A percentile compares a stretch with the other conserved stretches of the same genome.
Conservation (phyloP, 2,329 filamentous ascomycete genomes). For the Pestalotiopsis sp. region DNA sequence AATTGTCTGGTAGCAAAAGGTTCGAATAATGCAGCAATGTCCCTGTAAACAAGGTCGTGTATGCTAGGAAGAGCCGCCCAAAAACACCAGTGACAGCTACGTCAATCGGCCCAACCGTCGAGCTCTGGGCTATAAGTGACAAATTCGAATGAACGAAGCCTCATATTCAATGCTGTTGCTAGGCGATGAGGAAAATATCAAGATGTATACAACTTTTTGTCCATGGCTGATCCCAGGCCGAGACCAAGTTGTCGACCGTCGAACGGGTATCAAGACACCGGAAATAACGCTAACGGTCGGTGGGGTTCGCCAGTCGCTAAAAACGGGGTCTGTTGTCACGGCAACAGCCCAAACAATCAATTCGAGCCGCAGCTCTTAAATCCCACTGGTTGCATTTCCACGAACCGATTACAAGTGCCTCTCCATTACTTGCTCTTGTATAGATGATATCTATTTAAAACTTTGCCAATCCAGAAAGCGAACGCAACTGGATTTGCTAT, state of each 20-base stretch:
- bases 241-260: background rate
- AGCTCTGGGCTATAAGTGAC: background rate
- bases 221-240: background rate
- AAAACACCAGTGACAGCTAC: background rate
- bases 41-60: background rate
- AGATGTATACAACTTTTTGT: background rate
- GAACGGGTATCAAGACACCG: background rate
- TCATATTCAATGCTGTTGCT: background rate
- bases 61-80: background rate
- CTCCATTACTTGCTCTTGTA: background rate
- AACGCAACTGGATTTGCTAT: background rate
- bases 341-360: slow-evolving; percentile 2
- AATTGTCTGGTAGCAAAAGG: background rate
- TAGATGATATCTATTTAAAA: background rate
- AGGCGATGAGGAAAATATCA: background rate
- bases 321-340: background rate
- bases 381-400: background rate
- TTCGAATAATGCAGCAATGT: background rate
- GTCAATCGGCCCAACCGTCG: background rate
- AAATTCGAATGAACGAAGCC: background rate
- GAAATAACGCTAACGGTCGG: background rate
- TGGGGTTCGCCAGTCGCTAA: background rate
- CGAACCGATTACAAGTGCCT: background rate
- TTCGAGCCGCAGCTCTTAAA: background rate
- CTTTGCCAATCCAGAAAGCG: background rate